phyloP scores from a whole-genome alignment of 2,329 filamentous ascomycete species.

The Aureobasidium sp. region DNA sequence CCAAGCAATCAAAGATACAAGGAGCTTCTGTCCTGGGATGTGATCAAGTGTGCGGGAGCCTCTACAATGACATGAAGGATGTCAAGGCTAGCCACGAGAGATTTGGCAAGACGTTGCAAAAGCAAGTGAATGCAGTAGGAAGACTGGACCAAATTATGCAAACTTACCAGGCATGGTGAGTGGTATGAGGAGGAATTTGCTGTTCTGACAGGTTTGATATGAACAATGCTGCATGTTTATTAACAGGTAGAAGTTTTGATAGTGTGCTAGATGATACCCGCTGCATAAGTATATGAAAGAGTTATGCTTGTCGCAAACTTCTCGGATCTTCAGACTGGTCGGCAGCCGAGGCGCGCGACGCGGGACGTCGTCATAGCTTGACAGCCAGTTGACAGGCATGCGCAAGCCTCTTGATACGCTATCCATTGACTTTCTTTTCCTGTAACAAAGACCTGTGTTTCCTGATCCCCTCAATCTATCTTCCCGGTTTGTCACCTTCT shows the following conservation, averaged over 20 bases:
- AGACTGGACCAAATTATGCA: neutral
- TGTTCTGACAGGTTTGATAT: neutral
- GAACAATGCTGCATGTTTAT: neutral
- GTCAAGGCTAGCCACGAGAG: neutral
- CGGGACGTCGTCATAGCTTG: conserved; percentile 4
- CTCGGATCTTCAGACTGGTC: too few relatives aligned
- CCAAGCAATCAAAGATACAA: conserved; percentile 24
- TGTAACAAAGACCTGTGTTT: neutral
- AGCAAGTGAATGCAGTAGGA: neutral
- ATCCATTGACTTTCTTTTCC: conserved; percentile 5
- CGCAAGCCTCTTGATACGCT: neutral
- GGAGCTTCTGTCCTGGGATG: neutral
- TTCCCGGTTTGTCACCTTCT: neutral
- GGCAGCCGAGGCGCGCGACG: neutral
- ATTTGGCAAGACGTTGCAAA: neutral
- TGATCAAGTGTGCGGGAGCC: neutral
- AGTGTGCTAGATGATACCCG: neutral
- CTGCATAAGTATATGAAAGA: neutral
- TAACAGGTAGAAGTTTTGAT: neutral
- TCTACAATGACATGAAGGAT: neutral
- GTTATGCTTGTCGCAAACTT: neutral
- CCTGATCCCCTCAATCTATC: neutral
- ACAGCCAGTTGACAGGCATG: neutral
- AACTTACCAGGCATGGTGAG: neutral
- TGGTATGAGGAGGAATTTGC: neutral